Conservation (phyloP, 192 early-diverging fungal species). For the Geosiphon pyriformis region DNA sequence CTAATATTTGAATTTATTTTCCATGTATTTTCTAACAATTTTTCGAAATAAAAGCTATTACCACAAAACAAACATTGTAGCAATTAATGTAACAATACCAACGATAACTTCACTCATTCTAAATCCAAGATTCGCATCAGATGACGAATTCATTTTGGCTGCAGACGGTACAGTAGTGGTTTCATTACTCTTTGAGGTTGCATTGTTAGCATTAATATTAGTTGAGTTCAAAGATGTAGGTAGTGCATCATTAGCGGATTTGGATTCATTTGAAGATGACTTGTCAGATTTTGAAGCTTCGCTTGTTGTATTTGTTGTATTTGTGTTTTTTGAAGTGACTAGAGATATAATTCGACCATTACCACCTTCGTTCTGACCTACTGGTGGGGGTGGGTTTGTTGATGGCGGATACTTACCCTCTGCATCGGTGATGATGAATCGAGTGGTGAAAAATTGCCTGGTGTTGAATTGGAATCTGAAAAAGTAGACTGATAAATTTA, state of each 20-base stretch:
- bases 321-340: background rate
- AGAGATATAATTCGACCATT: background rate
- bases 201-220: background rate
- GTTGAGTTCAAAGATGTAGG: too few species aligned
- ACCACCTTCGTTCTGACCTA: background rate
- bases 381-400: slow-evolving; percentile 1
- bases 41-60: background rate
- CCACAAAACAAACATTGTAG: background rate
- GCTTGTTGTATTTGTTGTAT: too few species aligned
- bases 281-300: too few species aligned
- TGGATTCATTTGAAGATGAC: too few species aligned
- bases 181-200: background rate
- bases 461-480: background rate
- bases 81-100: background rate
- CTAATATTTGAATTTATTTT: background rate
- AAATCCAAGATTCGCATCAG: background rate
- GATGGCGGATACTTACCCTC: background rate
- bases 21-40: background rate
- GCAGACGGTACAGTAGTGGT: background rate
- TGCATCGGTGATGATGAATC: slow-evolving; percentile 4
- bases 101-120: background rate
- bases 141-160: too few species aligned
- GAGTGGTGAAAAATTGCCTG: background rate
- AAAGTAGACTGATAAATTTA: slow-evolving; percentile 5
- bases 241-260: too few species aligned